phyloP scores from a whole-genome alignment of 2,329 filamentous ascomycete species.

The Ophiostoma sp. region DNA sequence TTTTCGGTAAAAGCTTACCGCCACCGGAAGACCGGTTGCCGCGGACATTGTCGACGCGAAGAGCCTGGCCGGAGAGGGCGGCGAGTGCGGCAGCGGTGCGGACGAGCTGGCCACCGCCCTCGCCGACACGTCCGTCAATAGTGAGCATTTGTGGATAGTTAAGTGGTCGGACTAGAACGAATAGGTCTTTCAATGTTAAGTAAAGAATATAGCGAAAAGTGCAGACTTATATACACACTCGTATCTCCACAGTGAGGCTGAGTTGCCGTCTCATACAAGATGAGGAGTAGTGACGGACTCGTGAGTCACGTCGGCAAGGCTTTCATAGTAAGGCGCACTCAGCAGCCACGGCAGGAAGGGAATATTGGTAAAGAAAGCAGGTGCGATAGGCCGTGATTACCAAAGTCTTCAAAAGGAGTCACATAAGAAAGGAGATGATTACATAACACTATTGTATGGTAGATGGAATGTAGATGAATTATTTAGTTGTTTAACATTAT shows the following conservation, averaged over 20 bases:
- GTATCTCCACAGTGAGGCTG: neutral
- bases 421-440: no score
- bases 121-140: conserved; percentile 53
- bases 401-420: no score
- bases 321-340: neutral
- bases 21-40: conserved; percentile 45
- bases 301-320: conserved; percentile 2
- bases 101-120: conserved; percentile 58
- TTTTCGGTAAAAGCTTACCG: conserved; percentile 24
- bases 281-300: neutral
- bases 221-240: neutral
- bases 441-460: no score
- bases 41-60: conserved; percentile 51
- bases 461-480: no score
- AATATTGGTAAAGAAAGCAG: neutral
- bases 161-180: no score
- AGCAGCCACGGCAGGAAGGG: no score
- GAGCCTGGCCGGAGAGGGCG: conserved; percentile 48
- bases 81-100: conserved; percentile 52
- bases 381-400: neutral
- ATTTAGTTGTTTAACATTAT: no score
- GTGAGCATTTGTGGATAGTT: conserved; percentile 33
- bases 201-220: no score
- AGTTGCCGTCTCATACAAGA: neutral
- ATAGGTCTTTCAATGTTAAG: no score